Evolutionary conservation across 2,329 filamentous ascomycete species (phyloP), one percentile per base, ranked within the genome.

Genomic region (Phaeosphaeria sp.): DNA sequence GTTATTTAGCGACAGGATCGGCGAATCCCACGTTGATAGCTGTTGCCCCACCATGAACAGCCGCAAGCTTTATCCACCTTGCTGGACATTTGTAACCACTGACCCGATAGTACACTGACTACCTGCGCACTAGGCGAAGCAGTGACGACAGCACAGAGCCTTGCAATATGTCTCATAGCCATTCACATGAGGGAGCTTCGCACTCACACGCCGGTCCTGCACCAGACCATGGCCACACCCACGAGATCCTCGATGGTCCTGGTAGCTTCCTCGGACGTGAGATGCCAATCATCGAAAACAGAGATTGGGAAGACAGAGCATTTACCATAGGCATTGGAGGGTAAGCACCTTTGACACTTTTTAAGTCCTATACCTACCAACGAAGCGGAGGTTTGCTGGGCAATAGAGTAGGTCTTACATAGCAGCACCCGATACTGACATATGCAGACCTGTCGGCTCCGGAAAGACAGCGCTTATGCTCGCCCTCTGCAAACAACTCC

Each of bases 271-370:
- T 95, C 30, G 89, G 90, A 50, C 89, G 95, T 17, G 95, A 98
- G 81, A 93, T 96, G 91, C 95, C 94, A 61, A 91, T 98, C 55
- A 87, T 93, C 63, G 91, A 97, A 67, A 93, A 93, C 11, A 86
- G 94, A 53, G 85, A 93, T 74, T 99, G 93, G 91, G 85, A 85
- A 25, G 91, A 96, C 64, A 86, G 95, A 56, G 93, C 93, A 15
- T 99, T 97, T 73, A 98, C 95, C 4, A 86, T 99, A 71, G 95
- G 95, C n/a, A 98, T 98, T 79, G 95, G 95, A 80, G 95, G 95
- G 93, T 96, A 84, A 68, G 87, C 78, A 18, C 5, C 30, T 30
- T 30, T 30, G 11, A 13, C 3, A n/a, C n/a, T n/a, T n/a, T n/a
- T 36, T 7, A 36, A 36, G 30, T 36, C 30, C 11, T 13, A 13